Evolutionary conservation across 805 yeast genomes (phyloP), one percentile per base, ranked within the genome.

Genomic region (Zygoascus flipseniorum): DNA sequence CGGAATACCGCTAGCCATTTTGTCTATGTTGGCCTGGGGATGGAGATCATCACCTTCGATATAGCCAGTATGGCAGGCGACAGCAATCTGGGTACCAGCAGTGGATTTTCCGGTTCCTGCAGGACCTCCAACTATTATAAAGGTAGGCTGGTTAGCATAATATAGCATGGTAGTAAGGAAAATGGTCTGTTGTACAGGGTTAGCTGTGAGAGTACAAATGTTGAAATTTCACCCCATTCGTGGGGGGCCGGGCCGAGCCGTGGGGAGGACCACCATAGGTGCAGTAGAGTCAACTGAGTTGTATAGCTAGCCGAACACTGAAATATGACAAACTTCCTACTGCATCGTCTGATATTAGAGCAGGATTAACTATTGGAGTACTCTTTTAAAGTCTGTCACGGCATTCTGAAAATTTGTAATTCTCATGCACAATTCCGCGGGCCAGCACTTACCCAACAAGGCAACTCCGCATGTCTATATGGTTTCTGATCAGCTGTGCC

Each of bases 91-190:
- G 13, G 71, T 70, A 0, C 87, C 95, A 19, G 86, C 78, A 1
- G 97, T 87, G 20, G 95, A 76, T 66, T 93, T 93, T 0, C 99
- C 99, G 1, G 96, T 86, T 8, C 98, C 98, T 0, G 97, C 90
- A 0, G 98, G 96, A 0, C 99, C 99, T 11, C 95, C 97, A 8
- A 92, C 81, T 1, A 89, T 81, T 32, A 60, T 48, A 2, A 57
- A 55, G 6, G 47, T 42, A 10, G 52, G 53, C 39, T 32, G 31
- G 9, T 26, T 20, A 13, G 51, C 31, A 6, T 35, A 39, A 32
- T 48, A 48, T 11, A 26, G 48, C 37, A 48, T 32, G 10, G 16
- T 35, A 35, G 39, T 35, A n/a, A 8, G 4, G 39, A 5, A 35
- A 35, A 5, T 35, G 6, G 28, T 23, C 28, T 23, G 28, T 23